Evolutionary conservation across 495 filamentous ascomycete genomes (phyloP).

Genomic region (Amphirosellinia nigrospora): DNA sequence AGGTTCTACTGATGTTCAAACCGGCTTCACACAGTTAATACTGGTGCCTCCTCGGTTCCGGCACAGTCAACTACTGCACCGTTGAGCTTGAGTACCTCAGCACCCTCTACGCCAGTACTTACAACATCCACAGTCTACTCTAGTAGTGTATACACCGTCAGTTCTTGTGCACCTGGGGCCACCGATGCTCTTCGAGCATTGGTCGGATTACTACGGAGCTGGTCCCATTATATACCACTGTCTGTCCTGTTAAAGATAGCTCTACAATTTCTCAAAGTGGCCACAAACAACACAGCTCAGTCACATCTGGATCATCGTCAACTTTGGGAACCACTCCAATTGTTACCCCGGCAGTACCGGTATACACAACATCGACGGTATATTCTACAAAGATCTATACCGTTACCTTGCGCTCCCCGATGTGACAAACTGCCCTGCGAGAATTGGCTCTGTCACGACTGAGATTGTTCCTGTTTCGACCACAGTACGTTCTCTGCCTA

Average conservation of each 20-base stretch:
- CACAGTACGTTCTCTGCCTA: conserved; percentile 37
- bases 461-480: conserved; percentile 39
- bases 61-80: conserved; percentile 34
- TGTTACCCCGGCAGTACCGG: conserved; percentile 14
- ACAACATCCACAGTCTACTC: conserved; percentile 62
- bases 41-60: conserved; percentile 26
- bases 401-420: conserved; percentile 58
- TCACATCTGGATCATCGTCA: conserved; percentile 37
- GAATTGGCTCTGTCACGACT: conserved; percentile 40
- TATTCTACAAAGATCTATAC: conserved; percentile 60
- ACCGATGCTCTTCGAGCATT: conserved; percentile 58
- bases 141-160: conserved; percentile 59
- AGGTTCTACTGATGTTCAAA: conserved; percentile 31
- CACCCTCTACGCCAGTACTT: conserved; percentile 41
- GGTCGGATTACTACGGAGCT: conserved; percentile 55
- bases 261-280: conserved; percentile 15
- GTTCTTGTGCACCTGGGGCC: conserved; percentile 57
- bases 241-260: conserved; percentile 48
- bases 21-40: conserved; percentile 28
- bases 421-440: conserved; percentile 60
- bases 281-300: conserved; percentile 27
- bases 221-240: conserved; percentile 52
- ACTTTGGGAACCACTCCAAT: conserved; percentile 7
- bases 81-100: conserved; percentile 33
- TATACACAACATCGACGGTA: conserved; percentile 52